Conservation (phyloP, 1,139 yeast genomes). For the Saccharomyces hybrid region DNA sequence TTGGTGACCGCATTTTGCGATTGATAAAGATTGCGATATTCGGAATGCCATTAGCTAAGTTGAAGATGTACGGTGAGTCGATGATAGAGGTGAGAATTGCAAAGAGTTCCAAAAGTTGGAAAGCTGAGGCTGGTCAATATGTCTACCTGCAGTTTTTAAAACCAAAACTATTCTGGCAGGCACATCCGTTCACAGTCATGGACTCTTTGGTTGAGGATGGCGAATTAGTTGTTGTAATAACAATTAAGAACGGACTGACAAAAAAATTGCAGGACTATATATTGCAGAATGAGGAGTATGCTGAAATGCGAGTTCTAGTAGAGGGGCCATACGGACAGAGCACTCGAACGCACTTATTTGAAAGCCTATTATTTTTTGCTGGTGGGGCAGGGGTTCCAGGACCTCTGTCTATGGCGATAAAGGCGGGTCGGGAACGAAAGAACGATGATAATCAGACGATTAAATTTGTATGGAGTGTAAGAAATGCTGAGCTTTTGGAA, state of each 20-base stretch:
- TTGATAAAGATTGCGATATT: conserved; percentile 37
- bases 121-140: conserved; percentile 31
- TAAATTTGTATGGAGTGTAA: conserved; percentile 1
- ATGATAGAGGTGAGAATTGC: conserved; percentile 31
- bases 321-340: conserved; percentile 59
- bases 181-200: conserved; percentile 63
- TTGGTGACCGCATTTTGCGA: conserved; percentile 49
- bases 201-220: conserved; percentile 22
- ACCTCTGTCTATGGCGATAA: conserved; percentile 32
- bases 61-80: conserved; percentile 43
- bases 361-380: conserved; percentile 47
- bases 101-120: conserved; percentile 27
- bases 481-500: conserved; percentile 1
- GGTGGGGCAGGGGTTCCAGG: conserved; percentile 79
- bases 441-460: background rate
- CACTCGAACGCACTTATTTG: conserved; percentile 34
- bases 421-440: background rate
- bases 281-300: conserved; percentile 14
- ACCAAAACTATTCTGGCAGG: conserved; percentile 51
- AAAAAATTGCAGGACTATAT: conserved; percentile 30
- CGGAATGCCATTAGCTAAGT: conserved; percentile 45
- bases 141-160: conserved; percentile 23
- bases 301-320: conserved; percentile 35
- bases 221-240: conserved; percentile 39
- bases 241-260: conserved; percentile 43